Conservation (phyloP, 2,329 filamentous ascomycete genomes). For the Arthrobotrys conoides region DNA sequence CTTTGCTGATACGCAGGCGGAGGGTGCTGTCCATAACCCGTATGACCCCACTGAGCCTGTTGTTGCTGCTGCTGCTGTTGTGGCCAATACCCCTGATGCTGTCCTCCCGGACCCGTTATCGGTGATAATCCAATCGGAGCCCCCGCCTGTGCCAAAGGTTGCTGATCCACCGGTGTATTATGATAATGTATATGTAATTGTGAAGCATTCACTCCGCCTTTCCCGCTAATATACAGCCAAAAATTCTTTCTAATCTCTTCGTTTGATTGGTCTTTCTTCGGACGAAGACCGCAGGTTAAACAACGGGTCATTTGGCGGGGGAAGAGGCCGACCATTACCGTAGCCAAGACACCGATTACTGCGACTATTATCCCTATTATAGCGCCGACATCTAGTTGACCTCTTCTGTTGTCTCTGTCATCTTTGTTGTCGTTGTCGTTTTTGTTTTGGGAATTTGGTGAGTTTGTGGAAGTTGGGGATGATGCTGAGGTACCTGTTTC, state of each 20-base stretch:
- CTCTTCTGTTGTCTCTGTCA: constrained; percentile 8
- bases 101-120: background rate
- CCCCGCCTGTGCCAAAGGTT: constrained; percentile 20
- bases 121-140: constrained; percentile 14
- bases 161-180: constrained; percentile 26
- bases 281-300: constrained; percentile 50
- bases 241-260: constrained; percentile 42
- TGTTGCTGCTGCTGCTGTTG: constrained; percentile 23
- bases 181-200: constrained; percentile 40
- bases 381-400: constrained; percentile 31
- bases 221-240: constrained; percentile 37
- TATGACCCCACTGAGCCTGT: constrained; percentile 23
- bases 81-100: constrained; percentile 13
- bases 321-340: constrained; percentile 47
- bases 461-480: constrained; percentile 6
- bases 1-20: constrained; percentile 23
- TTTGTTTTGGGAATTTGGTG: background rate
- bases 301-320: constrained; percentile 51
- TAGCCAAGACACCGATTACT: constrained; percentile 40
- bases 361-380: constrained; percentile 49
- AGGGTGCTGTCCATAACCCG: constrained; percentile 23
- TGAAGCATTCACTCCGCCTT: constrained; percentile 1
- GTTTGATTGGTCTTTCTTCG: constrained; percentile 53
- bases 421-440: background rate
- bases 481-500: background rate